These are phyloP conservation scores for Hypholoma sublateritium DNA, from an alignment of 768 basidiomycete species.

Conservation along the genomic window DNA sequence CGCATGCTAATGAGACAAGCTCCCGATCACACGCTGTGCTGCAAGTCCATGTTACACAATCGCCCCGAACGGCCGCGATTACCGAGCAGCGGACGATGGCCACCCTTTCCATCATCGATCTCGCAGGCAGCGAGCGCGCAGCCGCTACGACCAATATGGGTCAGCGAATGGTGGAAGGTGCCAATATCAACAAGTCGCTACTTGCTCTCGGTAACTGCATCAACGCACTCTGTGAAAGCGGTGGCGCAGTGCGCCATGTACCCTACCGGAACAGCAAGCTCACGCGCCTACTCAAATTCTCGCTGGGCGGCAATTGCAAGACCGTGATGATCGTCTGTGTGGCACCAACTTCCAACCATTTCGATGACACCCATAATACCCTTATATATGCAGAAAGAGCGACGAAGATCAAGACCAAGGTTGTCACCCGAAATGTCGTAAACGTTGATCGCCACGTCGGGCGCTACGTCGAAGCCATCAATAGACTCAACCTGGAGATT, in stretches of 20 bases:
- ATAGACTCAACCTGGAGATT: slow-evolving; percentile 81
- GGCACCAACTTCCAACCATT: slow-evolving; percentile 92
- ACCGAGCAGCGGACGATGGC: slow-evolving; percentile 83
- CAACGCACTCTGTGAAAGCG: slow-evolving; percentile 95
- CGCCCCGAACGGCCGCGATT: slow-evolving; percentile 81
- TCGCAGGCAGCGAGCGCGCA: slow-evolving; percentile 96
- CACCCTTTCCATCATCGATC: slow-evolving; percentile 95
- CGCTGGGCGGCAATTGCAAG: slow-evolving; percentile 97
- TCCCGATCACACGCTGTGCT: slow-evolving; percentile 98
- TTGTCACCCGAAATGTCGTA: slow-evolving; percentile 92
- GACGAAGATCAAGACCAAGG: slow-evolving; percentile 97
- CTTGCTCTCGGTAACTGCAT: slow-evolving; percentile 98
- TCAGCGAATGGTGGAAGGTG: slow-evolving; percentile 96
- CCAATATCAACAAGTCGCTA: slow-evolving; percentile 98
- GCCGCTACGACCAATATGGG: slow-evolving; percentile 98
- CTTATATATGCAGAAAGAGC: slow-evolving; percentile 97
- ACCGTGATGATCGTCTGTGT: slow-evolving; percentile 99
- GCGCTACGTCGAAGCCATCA: slow-evolving; percentile 93
- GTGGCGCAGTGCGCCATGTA: slow-evolving; percentile 83
- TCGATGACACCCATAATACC: slow-evolving; percentile 98
- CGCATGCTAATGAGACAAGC: slow-evolving; percentile 94
- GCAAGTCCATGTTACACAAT: slow-evolving; percentile 89
- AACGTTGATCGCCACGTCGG: slow-evolving; percentile 95
- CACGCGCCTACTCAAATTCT: slow-evolving; percentile 95
- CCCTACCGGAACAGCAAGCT: slow-evolving; percentile 99